Evolutionary conservation across 176 grass and related monocot genomes (phyloP).

Genomic region (Raddia guianensis): DNA sequence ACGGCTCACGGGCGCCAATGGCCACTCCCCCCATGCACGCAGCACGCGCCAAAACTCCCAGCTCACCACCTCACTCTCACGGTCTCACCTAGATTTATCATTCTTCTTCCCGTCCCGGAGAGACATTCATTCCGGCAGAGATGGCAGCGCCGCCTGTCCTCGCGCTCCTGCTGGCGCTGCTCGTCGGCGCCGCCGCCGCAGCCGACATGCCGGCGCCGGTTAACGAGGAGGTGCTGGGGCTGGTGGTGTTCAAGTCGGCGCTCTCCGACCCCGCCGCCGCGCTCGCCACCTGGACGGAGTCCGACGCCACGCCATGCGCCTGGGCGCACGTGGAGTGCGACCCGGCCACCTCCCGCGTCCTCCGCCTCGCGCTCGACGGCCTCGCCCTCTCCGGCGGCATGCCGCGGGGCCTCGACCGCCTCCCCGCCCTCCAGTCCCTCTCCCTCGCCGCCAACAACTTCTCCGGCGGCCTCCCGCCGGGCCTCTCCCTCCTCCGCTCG

Average conservation of each 20-base stretch:
- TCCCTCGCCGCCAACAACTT: constrained; percentile 77
- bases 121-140: constrained; percentile 37
- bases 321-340: constrained; percentile 88
- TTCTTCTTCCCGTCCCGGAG: not conserved
- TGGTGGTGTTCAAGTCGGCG: constrained; percentile 78
- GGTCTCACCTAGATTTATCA: not conserved
- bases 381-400: constrained; percentile 72
- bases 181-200: not conserved
- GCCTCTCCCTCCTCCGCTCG: constrained; percentile 64
- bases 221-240: constrained; percentile 85
- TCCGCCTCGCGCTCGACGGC: constrained; percentile 62
- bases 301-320: constrained; percentile 70
- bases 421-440: constrained; percentile 64
- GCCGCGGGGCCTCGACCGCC: constrained; percentile 80
- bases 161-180: not conserved
- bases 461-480: constrained; percentile 63
- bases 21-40: not conserved
- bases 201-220: constrained; percentile 60
- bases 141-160: constrained; percentile 22
- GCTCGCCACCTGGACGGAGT: constrained; percentile 75
- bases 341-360: constrained; percentile 72
- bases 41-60: constrained; percentile 34
- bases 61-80: not conserved
- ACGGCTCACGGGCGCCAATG: constrained; percentile 38
- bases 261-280: constrained; percentile 59